These are phyloP conservation scores for Moesziomyces aphidis DNA, from an alignment of 1,284 basidiomycete genomes.

Conservation along the genomic window DNA sequence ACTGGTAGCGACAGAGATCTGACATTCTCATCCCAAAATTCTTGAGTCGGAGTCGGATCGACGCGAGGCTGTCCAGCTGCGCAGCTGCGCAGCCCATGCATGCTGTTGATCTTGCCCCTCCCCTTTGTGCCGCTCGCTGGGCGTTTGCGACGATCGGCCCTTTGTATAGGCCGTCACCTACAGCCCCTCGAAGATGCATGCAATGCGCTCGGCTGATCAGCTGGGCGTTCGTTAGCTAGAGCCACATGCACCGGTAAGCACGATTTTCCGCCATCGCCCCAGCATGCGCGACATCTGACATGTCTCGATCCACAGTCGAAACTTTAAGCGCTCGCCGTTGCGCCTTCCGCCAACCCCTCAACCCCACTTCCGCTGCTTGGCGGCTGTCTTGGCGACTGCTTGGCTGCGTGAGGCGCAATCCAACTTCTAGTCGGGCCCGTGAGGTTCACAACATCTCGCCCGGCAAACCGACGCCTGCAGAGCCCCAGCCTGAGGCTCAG, in stretches of 20 bases:
- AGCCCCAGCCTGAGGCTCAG: no score
- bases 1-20: neutral
- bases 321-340: neutral
- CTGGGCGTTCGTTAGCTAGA: neutral
- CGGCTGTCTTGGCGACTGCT: neutral
- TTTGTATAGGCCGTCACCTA: neutral
- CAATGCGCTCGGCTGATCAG: neutral
- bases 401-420: neutral
- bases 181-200: neutral
- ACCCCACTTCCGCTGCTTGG: neutral
- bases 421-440: neutral
- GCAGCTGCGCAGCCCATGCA: neutral
- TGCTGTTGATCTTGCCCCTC: neutral
- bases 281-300: slow-evolving; percentile 9
- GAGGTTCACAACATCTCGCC: neutral
- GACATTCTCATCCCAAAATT: neutral
- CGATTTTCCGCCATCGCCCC: neutral
- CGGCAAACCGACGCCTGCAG: no score
- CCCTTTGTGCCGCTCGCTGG: neutral
- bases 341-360: neutral
- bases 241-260: neutral
- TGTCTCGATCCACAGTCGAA: slow-evolving; percentile 13
- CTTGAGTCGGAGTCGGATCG: neutral
- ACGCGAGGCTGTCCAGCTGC: neutral
- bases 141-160: neutral